Percentiles rank a stretch among this genome's conserved stretches.
Evolutionary conservation across 2,329 filamentous ascomycete species (phyloP).

Genomic region (Trichoderma koningii): DNA sequence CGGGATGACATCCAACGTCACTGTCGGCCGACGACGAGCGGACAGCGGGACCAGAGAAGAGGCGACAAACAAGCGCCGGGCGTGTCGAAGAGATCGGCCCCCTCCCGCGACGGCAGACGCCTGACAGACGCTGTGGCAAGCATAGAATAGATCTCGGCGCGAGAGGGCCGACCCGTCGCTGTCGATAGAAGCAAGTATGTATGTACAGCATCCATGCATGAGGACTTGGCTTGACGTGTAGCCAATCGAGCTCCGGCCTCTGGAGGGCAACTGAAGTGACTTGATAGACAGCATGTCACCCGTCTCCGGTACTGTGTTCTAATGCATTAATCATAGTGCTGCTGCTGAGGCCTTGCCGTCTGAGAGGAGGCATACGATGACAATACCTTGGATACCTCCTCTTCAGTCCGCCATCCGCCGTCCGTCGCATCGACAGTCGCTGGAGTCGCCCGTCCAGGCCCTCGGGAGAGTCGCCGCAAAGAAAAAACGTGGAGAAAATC

Average conservation of each 20-base stretch:
- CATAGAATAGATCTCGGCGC: conserved; percentile 6
- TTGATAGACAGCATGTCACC: background rate
- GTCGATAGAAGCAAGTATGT: background rate
- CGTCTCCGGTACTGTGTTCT: background rate
- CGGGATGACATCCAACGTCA: background rate
- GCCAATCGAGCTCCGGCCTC: background rate
- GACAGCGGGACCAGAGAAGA: background rate
- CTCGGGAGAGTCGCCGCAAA: conserved; percentile 7
- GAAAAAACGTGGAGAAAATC: conserved; percentile 18
- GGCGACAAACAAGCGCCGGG: background rate
- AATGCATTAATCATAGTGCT: background rate
- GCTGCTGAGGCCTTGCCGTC: background rate
- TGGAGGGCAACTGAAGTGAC: background rate
- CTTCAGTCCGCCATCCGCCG: background rate
- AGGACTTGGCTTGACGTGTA: background rate
- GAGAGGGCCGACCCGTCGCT: conserved; percentile 14
- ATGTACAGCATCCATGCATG: background rate
- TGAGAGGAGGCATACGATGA: conserved; percentile 1
- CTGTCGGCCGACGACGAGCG: background rate
- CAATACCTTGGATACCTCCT: background rate
- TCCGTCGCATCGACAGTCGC: conserved; percentile 1
- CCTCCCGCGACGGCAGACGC: background rate
- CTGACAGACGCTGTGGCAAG: background rate
- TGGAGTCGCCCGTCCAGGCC: conserved; percentile 11
- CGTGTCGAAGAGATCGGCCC: background rate